Evolutionary conservation across 805 yeast species (phyloP), one percentile per base, ranked within the genome.

Genomic region (Yamadazyma sp.): DNA sequence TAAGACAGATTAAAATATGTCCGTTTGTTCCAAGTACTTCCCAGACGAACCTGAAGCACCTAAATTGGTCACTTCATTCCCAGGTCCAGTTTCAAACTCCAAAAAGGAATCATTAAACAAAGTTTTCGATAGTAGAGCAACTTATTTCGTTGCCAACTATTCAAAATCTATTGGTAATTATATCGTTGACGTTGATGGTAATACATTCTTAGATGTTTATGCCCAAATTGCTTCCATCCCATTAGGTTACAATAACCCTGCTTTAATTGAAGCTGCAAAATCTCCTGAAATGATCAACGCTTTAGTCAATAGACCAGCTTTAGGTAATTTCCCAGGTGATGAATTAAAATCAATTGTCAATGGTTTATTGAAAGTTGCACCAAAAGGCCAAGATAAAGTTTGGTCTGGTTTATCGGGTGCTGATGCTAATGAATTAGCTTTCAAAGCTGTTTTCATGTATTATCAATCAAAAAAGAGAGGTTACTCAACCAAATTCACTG

Each of bases 331-430:
- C 63, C 88, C 94, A 35, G 79, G 86, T 44, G 61, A 58, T 40
- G 88, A 83, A 51, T 69, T 73, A 40, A 77, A 77, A 55, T 82
- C 79, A 29, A 72, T 86, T 46, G 46, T 71, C 27, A 42, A 43
- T n/a, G 69, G 52, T 12, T 48, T 67, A 38, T 64, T 84, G 46
- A 71, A 78, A 42, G 79, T 71, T 48, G 95, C 95, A 35, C 95
- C 95, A 53, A 75, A 76, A 58, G 89, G 88, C 45, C 82, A 80
- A 63, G 73, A 69, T 49, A 67, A 75, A 49, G 75, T 86, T 38
- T 86, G 93, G 89, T 75, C 83, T 20, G 91, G 84, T 32, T 67
- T 85, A 45, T 77, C 88, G 13, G 95, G 95, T 46, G 86, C 93
- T 27, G 94, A 85, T 54, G 95, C 95, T 50, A 84, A 84, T 58